Percentiles rank a stretch among this genome's conserved stretches.
Evolutionary conservation across 768 basidiomycete species (phyloP).

Genomic region (Mycena capillaripes): DNA sequence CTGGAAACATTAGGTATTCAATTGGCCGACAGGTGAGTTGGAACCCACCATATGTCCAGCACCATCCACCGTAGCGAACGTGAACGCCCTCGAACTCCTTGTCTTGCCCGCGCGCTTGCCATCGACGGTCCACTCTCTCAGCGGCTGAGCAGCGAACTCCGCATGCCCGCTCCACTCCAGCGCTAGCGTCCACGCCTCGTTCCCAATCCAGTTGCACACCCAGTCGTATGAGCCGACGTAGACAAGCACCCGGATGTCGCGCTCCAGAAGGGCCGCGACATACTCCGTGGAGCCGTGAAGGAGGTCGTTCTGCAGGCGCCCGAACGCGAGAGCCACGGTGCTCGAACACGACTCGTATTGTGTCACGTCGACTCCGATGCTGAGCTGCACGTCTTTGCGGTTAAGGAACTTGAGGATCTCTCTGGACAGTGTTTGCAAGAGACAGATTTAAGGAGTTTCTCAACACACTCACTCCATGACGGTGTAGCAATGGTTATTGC

Average conservation of each 20-base stretch:
- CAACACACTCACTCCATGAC: constrained; percentile 15
- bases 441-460: not conserved
- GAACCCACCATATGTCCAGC: constrained; percentile 17
- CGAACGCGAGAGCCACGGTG: constrained; percentile 56
- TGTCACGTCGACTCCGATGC: constrained; percentile 41
- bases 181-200: constrained; percentile 69
- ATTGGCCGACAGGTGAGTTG: constrained; percentile 13
- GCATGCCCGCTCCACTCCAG: constrained; percentile 53
- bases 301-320: constrained; percentile 46
- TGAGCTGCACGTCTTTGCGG: constrained; percentile 21
- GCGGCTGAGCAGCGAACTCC: constrained; percentile 27
- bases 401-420: constrained; percentile 32
- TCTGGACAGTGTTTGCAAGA: constrained; percentile 5
- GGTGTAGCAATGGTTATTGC: constrained; percentile 13
- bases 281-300: constrained; percentile 59
- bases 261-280: constrained; percentile 68
- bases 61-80: constrained; percentile 67
- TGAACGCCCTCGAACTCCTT: constrained; percentile 63
- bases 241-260: constrained; percentile 67
- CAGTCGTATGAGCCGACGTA: constrained; percentile 71
- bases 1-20: constrained; percentile 43
- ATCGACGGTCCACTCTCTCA: constrained; percentile 70
- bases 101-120: constrained; percentile 57
- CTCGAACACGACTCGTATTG: constrained; percentile 46
- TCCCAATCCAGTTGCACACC: constrained; percentile 75